A percentile compares a stretch with the other conserved stretches of the same genome.
phyloP scores from a whole-genome alignment of 2,329 filamentous ascomycete species.

The Botryotinia calthae region DNA sequence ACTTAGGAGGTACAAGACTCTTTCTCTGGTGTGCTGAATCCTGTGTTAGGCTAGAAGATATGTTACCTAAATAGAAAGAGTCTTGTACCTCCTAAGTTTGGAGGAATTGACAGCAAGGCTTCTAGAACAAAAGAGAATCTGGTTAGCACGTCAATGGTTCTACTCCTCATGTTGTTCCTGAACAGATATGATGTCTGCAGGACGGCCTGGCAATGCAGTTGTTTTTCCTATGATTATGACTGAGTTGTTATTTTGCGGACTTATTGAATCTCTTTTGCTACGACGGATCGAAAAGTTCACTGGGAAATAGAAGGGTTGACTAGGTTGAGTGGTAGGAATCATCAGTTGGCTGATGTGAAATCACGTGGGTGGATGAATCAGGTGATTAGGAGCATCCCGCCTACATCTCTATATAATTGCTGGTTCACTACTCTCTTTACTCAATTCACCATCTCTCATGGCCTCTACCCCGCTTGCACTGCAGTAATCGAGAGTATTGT shows the following conservation, averaged over 20 bases:
- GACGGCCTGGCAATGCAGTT: too few species aligned
- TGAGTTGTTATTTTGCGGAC: too few species aligned
- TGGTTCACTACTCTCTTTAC: background rate
- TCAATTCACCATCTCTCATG: background rate
- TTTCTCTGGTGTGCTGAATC: background rate
- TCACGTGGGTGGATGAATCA: background rate
- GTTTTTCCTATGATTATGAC: too few species aligned
- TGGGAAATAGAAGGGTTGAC: too few species aligned
- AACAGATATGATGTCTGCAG: background rate
- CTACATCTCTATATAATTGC: background rate
- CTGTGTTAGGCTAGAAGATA: background rate
- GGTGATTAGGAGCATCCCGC: too few species aligned
- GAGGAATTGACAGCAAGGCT: background rate
- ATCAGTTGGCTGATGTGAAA: background rate
- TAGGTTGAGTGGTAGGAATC: too few species aligned
- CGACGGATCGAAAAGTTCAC: too few species aligned
- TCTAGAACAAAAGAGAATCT: background rate
- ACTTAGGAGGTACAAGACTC: too few species aligned
- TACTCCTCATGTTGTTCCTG: background rate
- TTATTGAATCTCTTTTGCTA: too few species aligned
- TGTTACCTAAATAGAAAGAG: background rate
- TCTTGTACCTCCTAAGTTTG: too few species aligned
- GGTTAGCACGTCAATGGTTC: fast-evolving
- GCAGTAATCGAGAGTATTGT: background rate
- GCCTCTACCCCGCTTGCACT: background rate